These are phyloP conservation scores for Sonneratia caseolaris DNA, from an alignment of 345 rosid genomes.

Conservation along the genomic window DNA sequence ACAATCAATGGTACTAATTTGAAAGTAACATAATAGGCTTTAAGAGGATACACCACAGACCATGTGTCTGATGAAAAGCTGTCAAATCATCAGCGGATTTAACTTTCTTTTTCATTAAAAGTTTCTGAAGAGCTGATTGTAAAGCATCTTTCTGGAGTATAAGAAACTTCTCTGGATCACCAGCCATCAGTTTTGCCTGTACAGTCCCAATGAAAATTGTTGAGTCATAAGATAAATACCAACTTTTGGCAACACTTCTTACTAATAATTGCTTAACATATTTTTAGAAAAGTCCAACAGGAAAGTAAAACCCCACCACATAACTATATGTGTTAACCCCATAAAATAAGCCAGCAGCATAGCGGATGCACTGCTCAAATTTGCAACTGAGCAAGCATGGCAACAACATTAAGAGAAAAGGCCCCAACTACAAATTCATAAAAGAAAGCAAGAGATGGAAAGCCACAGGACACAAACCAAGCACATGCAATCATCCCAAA, in stretches of 20 bases:
- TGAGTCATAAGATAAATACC: background rate
- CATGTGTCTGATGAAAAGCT: constrained; percentile 36
- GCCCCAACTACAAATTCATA: background rate
- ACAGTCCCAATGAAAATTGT: constrained; percentile 6
- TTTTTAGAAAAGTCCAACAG: background rate
- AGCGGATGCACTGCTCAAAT: background rate
- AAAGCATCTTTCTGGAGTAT: constrained; percentile 39
- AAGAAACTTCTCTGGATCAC: constrained; percentile 79
- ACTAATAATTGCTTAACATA: background rate
- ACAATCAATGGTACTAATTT: background rate
- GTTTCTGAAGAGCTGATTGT: constrained; percentile 45
- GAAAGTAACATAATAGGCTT: background rate
- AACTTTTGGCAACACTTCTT: background rate
- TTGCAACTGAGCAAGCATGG: background rate
- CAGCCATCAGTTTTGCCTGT: constrained; percentile 46
- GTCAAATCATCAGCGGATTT: constrained; percentile 49
- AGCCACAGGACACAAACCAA: background rate
- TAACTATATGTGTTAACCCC: background rate
- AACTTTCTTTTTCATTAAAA: constrained; percentile 55
- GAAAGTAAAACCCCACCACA: background rate
- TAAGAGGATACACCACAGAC: constrained; percentile 22
- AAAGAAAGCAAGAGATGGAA: background rate
- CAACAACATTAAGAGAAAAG: background rate
- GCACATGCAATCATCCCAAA: background rate
- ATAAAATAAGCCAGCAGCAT: background rate